Percentiles rank a stretch among this genome's conserved stretches.
Conservation (phyloP, 1,284 basidiomycete species). For the Stygiomarasmius scandens region DNA sequence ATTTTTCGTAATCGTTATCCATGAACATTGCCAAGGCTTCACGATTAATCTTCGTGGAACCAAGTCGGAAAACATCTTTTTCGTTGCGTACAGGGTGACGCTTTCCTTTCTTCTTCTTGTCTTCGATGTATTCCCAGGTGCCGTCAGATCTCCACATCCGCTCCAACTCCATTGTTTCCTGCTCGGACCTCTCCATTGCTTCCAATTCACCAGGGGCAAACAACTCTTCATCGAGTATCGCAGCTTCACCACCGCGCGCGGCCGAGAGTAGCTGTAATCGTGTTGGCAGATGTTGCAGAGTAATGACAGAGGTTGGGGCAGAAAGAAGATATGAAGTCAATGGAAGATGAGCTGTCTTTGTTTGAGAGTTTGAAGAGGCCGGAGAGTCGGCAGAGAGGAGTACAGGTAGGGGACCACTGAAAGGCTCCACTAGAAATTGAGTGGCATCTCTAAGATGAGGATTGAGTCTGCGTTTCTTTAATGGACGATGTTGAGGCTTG, state of each 20-base stretch:
- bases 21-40: conserved; percentile 40
- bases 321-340: conserved; percentile 54
- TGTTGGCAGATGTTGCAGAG: conserved; percentile 43
- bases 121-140: conserved; percentile 9
- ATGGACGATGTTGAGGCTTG: conserved; percentile 25
- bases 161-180: conserved; percentile 41
- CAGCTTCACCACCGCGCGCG: conserved; percentile 50
- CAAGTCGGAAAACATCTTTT: conserved; percentile 16
- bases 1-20: conserved; percentile 16
- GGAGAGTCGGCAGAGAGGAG: conserved; percentile 15
- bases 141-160: conserved; percentile 26
- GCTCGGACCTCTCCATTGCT: conserved; percentile 42
- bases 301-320: conserved; percentile 38
- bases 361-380: conserved; percentile 22
- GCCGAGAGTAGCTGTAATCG: conserved; percentile 63
- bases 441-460: conserved; percentile 49
- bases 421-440: conserved; percentile 59
- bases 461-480: conserved; percentile 45
- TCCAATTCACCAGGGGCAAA: conserved; percentile 60
- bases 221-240: conserved; percentile 55
- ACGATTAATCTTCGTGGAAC: conserved; percentile 35
- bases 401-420: conserved; percentile 30
- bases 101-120: background rate
- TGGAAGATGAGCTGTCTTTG: conserved; percentile 16
- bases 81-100: background rate